A percentile compares a stretch with the other conserved stretches of the same genome.
Evolutionary conservation across 2,329 filamentous ascomycete species (phyloP).

Genomic region (Penicillium sp.): DNA sequence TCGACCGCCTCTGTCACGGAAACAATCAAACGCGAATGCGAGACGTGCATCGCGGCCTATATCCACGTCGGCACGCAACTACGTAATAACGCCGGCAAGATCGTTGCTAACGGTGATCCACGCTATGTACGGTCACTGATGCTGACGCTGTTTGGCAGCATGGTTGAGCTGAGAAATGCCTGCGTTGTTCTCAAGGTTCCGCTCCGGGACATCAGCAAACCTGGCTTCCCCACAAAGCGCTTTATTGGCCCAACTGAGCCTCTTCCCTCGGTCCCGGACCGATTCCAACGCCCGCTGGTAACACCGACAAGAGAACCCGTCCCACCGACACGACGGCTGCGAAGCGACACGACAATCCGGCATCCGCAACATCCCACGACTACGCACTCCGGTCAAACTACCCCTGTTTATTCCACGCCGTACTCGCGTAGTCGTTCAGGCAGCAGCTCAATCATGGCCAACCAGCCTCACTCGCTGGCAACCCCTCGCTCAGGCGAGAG

Average conservation of each 20-base stretch:
- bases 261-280: conserved; percentile 24
- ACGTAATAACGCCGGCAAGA: conserved; percentile 48
- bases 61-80: conserved; percentile 49
- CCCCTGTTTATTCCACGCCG: conserved; percentile 32
- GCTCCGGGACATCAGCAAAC: conserved; percentile 30
- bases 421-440: conserved; percentile 44
- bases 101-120: conserved; percentile 54
- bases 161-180: conserved; percentile 59
- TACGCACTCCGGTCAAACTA: conserved; percentile 30
- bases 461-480: conserved; percentile 48
- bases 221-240: conserved; percentile 26
- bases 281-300: conserved; percentile 30
- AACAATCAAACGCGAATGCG: conserved; percentile 46
- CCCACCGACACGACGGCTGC: conserved; percentile 43
- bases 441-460: conserved; percentile 53
- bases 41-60: conserved; percentile 50
- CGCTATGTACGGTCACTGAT: conserved; percentile 58
- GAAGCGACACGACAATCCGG: conserved; percentile 52
- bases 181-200: conserved; percentile 51
- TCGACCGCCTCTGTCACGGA: conserved; percentile 40
- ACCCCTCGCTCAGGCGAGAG: conserved; percentile 82
- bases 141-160: conserved; percentile 56
- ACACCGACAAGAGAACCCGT: conserved; percentile 49
- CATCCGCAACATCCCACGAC: conserved; percentile 38
- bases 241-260: conserved; percentile 33